Percentiles rank a stretch among this genome's conserved stretches.
Evolutionary conservation across 148 eudicot species (phyloP).

Genomic region (Rhododendron ovatum): DNA sequence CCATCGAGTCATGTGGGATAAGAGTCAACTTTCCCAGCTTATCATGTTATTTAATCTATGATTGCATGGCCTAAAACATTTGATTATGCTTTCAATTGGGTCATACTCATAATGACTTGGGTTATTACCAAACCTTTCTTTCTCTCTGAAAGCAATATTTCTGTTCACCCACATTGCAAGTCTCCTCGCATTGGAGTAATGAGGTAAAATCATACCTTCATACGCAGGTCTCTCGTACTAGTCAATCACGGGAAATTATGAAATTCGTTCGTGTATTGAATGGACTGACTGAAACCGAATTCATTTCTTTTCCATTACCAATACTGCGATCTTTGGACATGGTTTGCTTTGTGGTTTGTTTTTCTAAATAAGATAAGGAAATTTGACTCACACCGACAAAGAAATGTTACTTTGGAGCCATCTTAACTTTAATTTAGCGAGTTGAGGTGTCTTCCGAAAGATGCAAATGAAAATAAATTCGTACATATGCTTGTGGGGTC

Average conservation of each 20-base stretch:
- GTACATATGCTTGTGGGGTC: not conserved
- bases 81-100: not conserved
- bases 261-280: not conserved
- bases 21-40: not conserved
- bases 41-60: not conserved
- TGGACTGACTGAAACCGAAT: not conserved
- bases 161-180: not conserved
- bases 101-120: conserved; percentile 4
- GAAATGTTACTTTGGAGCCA: not conserved
- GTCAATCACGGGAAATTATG: not conserved
- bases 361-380: not conserved
- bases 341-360: not conserved
- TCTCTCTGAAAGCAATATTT: not conserved
- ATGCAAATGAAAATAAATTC: not conserved
- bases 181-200: not conserved
- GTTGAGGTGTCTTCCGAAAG: not conserved
- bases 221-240: not conserved
- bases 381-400: not conserved
- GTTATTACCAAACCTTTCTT: not conserved
- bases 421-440: conserved; percentile 5
- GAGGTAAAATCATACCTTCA: not conserved
- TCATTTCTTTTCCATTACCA: not conserved
- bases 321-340: not conserved
- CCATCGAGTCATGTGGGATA: not conserved
- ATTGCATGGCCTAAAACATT: not conserved